Percentiles rank a stretch among this genome's conserved stretches.
Conservation (phyloP, 1,284 basidiomycete species). For the Thecaphora thlaspeos region DNA sequence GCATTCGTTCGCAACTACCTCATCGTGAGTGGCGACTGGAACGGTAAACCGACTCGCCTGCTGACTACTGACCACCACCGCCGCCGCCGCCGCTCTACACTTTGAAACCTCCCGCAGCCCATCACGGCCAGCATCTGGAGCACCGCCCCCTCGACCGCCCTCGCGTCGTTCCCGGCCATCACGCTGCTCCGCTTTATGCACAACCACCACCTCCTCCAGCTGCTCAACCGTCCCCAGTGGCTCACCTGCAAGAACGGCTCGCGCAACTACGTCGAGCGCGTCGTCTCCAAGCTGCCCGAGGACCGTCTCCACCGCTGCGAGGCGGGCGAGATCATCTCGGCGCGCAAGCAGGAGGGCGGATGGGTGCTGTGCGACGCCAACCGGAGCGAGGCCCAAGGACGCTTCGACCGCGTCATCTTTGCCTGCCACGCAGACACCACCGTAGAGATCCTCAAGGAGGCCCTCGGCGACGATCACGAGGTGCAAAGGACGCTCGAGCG, state of each 20-base stretch:
- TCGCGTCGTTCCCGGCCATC: slow-evolving; percentile 70
- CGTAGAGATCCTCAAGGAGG: slow-evolving; percentile 64
- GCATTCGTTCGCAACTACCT: slow-evolving; percentile 76
- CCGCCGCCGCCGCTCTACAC: background rate
- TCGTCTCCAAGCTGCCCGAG: slow-evolving; percentile 17
- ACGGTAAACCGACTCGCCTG: too few relatives aligned
- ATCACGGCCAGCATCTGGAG: slow-evolving; percentile 68
- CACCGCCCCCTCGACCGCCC: slow-evolving; percentile 72
- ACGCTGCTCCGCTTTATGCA: slow-evolving; percentile 75
- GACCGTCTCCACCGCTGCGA: slow-evolving; percentile 16
- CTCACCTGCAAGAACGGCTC: slow-evolving; percentile 72
- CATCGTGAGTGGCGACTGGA: slow-evolving; percentile 65
- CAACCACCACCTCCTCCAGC: slow-evolving; percentile 76
- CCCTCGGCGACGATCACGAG: slow-evolving; percentile 65
- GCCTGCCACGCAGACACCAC: slow-evolving; percentile 74
- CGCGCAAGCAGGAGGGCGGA: slow-evolving; percentile 15
- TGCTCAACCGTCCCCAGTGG: slow-evolving; percentile 74
- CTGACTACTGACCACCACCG: slow-evolving; percentile 6
- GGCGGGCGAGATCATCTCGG: slow-evolving; percentile 14
- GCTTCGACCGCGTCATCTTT: slow-evolving; percentile 71
- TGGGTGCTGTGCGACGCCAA: slow-evolving; percentile 41
- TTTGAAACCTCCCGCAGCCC: slow-evolving; percentile 11
- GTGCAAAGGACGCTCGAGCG: slow-evolving; percentile 60
- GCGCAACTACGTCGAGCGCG: slow-evolving; percentile 33
- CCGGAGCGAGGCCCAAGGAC: slow-evolving; percentile 52